Percentiles rank a stretch among this genome's conserved stretches.
phyloP scores from a whole-genome alignment of 345 rosid genomes.

The Eucalyptus curtisii region DNA sequence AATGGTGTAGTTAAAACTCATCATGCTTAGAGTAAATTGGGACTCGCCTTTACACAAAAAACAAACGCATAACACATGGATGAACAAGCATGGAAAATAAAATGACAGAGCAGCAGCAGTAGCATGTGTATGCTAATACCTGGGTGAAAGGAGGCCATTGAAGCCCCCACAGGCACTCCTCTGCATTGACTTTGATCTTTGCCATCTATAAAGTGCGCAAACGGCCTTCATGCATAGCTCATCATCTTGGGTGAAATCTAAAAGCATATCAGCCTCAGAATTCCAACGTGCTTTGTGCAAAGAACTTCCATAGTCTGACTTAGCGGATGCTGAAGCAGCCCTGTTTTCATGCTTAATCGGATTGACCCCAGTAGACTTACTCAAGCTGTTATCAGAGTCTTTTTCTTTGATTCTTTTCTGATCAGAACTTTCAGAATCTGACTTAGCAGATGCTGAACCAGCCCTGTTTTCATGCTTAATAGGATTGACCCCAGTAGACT shows the following conservation, averaged over 20 bases:
- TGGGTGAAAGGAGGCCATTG: not conserved
- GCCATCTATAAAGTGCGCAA: slow-evolving; percentile 11
- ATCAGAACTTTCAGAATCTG: not conserved
- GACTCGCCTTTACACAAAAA: not conserved
- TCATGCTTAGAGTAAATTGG: not conserved
- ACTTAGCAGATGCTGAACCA: not conserved
- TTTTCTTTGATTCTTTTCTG: not conserved
- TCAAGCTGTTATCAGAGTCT: not conserved
- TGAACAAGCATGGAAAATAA: not conserved
- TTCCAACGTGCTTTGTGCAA: not conserved
- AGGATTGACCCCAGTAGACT: not conserved
- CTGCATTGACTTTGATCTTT: not conserved
- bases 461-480: not conserved
- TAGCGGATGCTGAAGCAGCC: not conserved
- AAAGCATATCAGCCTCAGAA: not conserved
- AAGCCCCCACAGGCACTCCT: not conserved
- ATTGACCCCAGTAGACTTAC: not conserved
- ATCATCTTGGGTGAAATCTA: not conserved
- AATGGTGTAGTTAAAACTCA: not conserved
- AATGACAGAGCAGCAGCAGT: not conserved
- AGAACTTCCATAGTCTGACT: not conserved
- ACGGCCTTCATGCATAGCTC: slow-evolving; percentile 11
- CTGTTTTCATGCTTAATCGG: not conserved
- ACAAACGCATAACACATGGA: not conserved
- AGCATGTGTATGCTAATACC: not conserved